Conservation (phyloP, 768 basidiomycete species). For the Termitomyces titanicus region DNA sequence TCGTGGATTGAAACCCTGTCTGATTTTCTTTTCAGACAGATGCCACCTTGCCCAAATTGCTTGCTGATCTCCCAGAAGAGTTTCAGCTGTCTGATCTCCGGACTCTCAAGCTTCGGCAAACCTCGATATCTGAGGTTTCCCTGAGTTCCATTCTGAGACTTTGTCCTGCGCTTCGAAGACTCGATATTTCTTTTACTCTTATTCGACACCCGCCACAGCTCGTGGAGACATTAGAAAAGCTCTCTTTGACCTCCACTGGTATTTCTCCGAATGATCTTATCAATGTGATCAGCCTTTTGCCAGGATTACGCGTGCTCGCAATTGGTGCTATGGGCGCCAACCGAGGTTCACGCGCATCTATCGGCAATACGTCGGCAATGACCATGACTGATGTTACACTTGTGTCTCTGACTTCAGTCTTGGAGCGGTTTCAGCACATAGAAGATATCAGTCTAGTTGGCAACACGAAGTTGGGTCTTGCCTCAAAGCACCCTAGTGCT, state of each 20-base stretch:
- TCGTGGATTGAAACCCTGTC: background rate
- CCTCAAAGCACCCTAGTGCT: conserved; percentile 28
- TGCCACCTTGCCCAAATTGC: conserved; percentile 45
- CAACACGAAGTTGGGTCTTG: conserved; percentile 55
- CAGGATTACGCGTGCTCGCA: conserved; percentile 43
- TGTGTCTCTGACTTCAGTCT: conserved; percentile 34
- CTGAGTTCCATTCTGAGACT: conserved; percentile 36
- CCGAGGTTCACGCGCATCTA: conserved; percentile 38
- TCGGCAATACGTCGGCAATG: conserved; percentile 45
- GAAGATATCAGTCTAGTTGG: conserved; percentile 59
- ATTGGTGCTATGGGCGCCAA: conserved; percentile 57
- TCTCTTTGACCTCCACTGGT: conserved; percentile 58
- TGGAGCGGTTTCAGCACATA: conserved; percentile 34
- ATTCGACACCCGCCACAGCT: conserved; percentile 35
- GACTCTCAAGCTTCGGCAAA: conserved; percentile 58
- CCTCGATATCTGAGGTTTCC: conserved; percentile 46
- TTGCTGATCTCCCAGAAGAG: conserved; percentile 21
- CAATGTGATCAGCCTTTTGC: conserved; percentile 32
- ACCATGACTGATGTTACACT: conserved; percentile 54
- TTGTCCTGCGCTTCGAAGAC: conserved; percentile 47
- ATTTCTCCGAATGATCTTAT: conserved; percentile 39
- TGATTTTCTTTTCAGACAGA: conserved; percentile 44
- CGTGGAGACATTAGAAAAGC: conserved; percentile 43
- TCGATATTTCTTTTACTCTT: conserved; percentile 66
- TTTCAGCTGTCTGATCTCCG: conserved; percentile 37